Evolutionary conservation across 805 yeast species (phyloP), one percentile per base, ranked within the genome.

Genomic region (Barnettozyma vustinii): DNA sequence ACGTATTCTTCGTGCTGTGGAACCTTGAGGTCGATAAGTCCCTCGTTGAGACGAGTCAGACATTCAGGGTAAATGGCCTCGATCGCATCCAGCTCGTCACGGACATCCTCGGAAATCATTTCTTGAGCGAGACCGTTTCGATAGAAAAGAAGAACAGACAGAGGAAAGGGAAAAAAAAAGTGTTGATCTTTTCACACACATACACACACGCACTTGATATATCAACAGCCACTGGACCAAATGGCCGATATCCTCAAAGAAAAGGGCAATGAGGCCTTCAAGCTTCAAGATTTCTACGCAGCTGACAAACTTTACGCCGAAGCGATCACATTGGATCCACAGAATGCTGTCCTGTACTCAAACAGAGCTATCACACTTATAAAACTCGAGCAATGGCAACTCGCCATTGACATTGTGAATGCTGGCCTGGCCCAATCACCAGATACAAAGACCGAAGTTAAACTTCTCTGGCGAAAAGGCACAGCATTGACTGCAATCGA

Each of bases 21-120:
- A 1, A 80, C 65, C 23, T 68, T 67, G 13, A 84, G 70, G 41
- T 76, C 76, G 8, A 77, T 66, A 9, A 69, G 61, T 1, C 59
- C 62, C 25, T 69, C 71, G 21, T 66, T 64, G 23, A 66, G 58
- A 12, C 55, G 56, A 4, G 67, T 65, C 33, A 81, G 62, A 37
- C 80, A 72, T 15, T 75, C 86, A 1, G 96, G 97, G 60, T 80
- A 92, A 12, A 94, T 92, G 4, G 97, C 94, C 48, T 87, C 85
- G 10, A 92, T 81, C 12, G 96, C 92, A 37, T 78, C 81, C 18
- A 88, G 66, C 60, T 92, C 99, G 47, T 88, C 94, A 19, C 61
- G 61, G 7, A 85, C 67, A 32, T 82, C 85, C 51, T 77, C 77
- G 1, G 69, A 62, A n/a, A 56, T 37, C 60, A 57, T 55, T 23